Conservation (phyloP, 2,329 filamentous ascomycete species). For the Bipolaris gigantea region DNA sequence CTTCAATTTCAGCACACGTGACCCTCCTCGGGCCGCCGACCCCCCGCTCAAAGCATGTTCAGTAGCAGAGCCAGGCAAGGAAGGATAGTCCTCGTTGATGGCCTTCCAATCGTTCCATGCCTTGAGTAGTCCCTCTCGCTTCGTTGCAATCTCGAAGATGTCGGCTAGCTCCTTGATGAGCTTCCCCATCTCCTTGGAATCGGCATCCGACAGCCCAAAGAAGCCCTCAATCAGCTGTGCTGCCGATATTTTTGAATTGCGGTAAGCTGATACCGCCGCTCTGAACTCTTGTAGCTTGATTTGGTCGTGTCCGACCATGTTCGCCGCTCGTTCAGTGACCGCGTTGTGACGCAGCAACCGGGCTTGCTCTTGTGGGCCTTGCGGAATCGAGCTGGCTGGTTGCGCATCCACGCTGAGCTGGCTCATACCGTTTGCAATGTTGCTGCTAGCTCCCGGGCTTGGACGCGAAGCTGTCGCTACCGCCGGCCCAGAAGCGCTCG, state of each 20-base stretch:
- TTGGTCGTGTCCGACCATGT: slow-evolving; percentile 75
- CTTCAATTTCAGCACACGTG: slow-evolving; percentile 68
- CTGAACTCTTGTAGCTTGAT: slow-evolving; percentile 79
- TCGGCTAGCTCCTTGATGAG: slow-evolving; percentile 90
- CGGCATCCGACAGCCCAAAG: slow-evolving; percentile 82
- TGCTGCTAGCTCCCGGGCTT: slow-evolving; percentile 16
- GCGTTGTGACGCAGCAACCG: slow-evolving; percentile 77
- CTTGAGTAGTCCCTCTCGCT: slow-evolving; percentile 72
- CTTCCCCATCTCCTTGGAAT: slow-evolving; percentile 79
- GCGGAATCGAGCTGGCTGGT: slow-evolving; percentile 29
- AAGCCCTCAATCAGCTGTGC: slow-evolving; percentile 82
- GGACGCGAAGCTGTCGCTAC: slow-evolving; percentile 47
- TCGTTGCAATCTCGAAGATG: slow-evolving; percentile 80
- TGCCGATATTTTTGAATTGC: slow-evolving; percentile 68
- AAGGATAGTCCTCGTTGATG: slow-evolving; percentile 94
- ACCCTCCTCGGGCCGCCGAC: slow-evolving; percentile 56
- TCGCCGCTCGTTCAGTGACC: slow-evolving; percentile 82
- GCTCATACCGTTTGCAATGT: slow-evolving; percentile 23
- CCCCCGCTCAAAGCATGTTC: slow-evolving; percentile 45
- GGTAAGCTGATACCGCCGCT: slow-evolving; percentile 75
- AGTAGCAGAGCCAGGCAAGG: slow-evolving; percentile 68
- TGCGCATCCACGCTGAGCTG: slow-evolving; percentile 40
- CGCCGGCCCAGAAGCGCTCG: slow-evolving; percentile 40
- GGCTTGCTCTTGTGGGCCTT: slow-evolving; percentile 75
- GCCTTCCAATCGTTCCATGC: slow-evolving; percentile 96